Evolutionary conservation across 305 asterid genomes (phyloP).

Genomic region (Fraxinus floribunda): DNA sequence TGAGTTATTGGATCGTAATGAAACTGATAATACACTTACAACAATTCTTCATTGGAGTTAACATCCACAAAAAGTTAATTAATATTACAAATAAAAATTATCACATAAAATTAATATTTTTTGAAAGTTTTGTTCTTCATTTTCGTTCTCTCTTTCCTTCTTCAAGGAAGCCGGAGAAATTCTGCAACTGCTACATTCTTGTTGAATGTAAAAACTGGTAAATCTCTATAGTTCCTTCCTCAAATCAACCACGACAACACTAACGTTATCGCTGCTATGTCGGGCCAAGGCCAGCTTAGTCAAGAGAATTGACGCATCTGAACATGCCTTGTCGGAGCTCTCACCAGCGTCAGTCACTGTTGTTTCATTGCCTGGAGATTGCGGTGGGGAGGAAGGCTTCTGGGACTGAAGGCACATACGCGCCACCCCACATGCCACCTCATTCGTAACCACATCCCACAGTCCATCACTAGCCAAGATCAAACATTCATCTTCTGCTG

Average conservation of each 20-base stretch:
- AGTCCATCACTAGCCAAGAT: conserved; percentile 80
- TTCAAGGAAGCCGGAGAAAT: background rate
- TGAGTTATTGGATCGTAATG: background rate
- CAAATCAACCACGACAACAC: conserved; percentile 84
- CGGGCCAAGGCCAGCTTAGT: conserved; percentile 89
- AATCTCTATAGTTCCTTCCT: conserved; percentile 31
- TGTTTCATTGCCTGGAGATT: conserved; percentile 42
- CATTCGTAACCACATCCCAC: conserved; percentile 90
- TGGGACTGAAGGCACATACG: conserved; percentile 69
- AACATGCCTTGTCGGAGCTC: conserved; percentile 71
- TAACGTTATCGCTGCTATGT: conserved; percentile 72
- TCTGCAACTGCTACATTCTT: background rate
- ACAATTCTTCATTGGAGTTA: background rate
- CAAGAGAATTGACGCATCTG: conserved; percentile 80
- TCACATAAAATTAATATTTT: background rate
- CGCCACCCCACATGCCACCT: conserved; percentile 87
- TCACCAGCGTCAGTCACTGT: conserved; percentile 43
- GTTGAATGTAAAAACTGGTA: background rate
- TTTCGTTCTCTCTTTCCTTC: background rate
- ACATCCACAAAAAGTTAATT: background rate
- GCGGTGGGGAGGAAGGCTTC: conserved; percentile 44
- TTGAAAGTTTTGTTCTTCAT: background rate
- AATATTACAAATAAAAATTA: background rate
- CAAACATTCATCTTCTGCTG: conserved; percentile 66
- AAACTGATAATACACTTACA: background rate